These are phyloP conservation scores for Rusavskia elegans DNA, from an alignment of 495 filamentous ascomycete genomes.

Conservation along the genomic window DNA sequence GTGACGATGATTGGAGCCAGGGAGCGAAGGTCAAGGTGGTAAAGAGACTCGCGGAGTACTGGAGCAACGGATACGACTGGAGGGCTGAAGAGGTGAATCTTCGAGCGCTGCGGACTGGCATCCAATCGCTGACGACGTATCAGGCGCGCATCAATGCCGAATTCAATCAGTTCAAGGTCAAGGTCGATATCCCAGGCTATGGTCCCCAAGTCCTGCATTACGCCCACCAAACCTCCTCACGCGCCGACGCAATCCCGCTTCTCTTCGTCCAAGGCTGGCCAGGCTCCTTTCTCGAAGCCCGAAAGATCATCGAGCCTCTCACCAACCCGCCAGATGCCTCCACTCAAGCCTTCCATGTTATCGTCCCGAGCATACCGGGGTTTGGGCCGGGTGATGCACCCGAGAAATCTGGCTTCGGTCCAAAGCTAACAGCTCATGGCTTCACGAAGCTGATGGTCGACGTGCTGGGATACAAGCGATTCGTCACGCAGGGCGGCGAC, in stretches of 20 bases:
- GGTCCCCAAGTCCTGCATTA: constrained; percentile 9
- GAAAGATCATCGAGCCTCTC: constrained; percentile 12
- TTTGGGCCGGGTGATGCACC: constrained; percentile 16
- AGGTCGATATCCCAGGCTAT: constrained; percentile 7
- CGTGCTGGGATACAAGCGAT: constrained; percentile 16
- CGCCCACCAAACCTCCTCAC: constrained; percentile 9
- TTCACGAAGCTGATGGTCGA: constrained; percentile 19
- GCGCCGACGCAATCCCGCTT: constrained; percentile 17
- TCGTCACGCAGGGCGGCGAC: constrained; percentile 23
- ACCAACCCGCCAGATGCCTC: constrained; percentile 3
- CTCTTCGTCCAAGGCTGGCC: constrained; percentile 25
- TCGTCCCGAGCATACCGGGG: constrained; percentile 17
- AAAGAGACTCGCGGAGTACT: constrained; percentile 32
- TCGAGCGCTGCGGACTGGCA: no score
- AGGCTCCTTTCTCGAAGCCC: constrained; percentile 22
- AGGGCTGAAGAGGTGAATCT: constrained; percentile 8
- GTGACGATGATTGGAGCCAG: constrained; percentile 20
- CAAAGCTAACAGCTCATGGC: constrained; percentile 9
- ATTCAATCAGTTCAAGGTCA: constrained; percentile 9
- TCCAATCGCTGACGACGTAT: not conserved
- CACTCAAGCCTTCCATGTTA: constrained; percentile 14
- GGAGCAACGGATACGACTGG: constrained; percentile 32
- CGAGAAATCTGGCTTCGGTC: constrained; percentile 11
- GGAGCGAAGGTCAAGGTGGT: constrained; percentile 35
- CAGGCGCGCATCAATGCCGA: constrained; percentile 9